Evolutionary conservation across 768 basidiomycete genomes (phyloP).

Genomic region (Agrocybe pediades): DNA sequence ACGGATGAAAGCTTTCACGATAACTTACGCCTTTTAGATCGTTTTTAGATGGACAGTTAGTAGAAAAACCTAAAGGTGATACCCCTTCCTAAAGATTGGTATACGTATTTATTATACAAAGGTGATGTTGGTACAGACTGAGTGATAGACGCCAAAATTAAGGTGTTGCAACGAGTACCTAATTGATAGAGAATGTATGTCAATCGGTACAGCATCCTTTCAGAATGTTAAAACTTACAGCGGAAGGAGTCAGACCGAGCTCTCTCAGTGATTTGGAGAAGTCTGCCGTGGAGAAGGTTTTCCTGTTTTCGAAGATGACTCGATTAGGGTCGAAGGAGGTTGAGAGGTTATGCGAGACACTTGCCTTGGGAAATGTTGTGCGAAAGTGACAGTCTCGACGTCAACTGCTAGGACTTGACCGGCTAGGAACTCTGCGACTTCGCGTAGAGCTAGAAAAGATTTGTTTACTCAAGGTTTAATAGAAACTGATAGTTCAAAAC

Average conservation of each 20-base stretch:
- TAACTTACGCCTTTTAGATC: background rate
- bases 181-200: background rate
- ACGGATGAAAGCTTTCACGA: background rate
- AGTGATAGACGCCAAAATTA: conserved; percentile 19
- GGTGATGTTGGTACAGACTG: conserved; percentile 9
- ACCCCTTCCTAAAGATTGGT: background rate
- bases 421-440: conserved; percentile 88
- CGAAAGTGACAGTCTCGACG: conserved; percentile 77
- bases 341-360: conserved; percentile 14
- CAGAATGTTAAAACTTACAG: conserved; percentile 49
- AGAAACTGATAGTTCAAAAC: background rate
- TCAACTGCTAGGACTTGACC: conserved; percentile 68
- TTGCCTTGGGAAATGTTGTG: conserved; percentile 86
- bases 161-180: conserved; percentile 60
- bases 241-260: conserved; percentile 88
- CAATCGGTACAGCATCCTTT: no score
- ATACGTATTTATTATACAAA: conserved; percentile 2
- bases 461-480: conserved; percentile 2
- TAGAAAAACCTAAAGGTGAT: background rate
- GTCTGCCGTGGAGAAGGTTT: conserved; percentile 72
- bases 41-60: background rate
- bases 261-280: conserved; percentile 81
- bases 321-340: conserved; percentile 2
- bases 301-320: conserved; percentile 44
- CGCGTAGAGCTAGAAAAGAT: conserved; percentile 60